These are phyloP conservation scores for Rhodamnia argentea DNA, from an alignment of 345 rosid species.

Conservation along the genomic window DNA sequence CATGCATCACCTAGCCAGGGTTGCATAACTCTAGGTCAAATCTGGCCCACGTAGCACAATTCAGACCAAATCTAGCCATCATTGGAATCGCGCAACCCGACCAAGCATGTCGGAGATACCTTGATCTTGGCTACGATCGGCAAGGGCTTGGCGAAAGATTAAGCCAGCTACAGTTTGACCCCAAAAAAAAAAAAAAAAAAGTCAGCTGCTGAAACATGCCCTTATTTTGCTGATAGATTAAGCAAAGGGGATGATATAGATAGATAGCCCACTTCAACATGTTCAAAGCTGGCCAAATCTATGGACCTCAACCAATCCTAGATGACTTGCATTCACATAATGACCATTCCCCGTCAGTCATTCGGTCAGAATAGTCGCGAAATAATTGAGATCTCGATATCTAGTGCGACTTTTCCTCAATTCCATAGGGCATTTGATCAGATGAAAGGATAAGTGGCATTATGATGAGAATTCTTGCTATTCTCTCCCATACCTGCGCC, in stretches of 20 bases:
- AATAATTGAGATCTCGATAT: no score
- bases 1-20: not conserved
- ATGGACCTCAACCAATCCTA: not conserved
- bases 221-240: not conserved
- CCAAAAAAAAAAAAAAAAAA: no score
- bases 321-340: not conserved
- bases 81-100: not conserved
- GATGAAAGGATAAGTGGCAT: not conserved
- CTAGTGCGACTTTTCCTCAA: no score
- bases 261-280: not conserved
- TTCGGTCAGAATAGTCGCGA: not conserved
- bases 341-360: not conserved
- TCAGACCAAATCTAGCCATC: not conserved
- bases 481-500: not conserved
- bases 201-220: not conserved
- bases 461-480: not conserved
- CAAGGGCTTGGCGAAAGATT: not conserved
- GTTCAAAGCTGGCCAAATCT: not conserved
- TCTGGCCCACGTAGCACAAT: not conserved
- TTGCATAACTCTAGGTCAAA: not conserved
- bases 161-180: no score
- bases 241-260: not conserved
- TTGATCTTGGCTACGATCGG: not conserved
- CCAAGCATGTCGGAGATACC: not conserved
- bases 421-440: not conserved